Percentiles rank a stretch among this genome's conserved stretches.
Evolutionary conservation across 2,329 filamentous ascomycete genomes (phyloP).

Genomic region (Arthrinium puccinioides): DNA sequence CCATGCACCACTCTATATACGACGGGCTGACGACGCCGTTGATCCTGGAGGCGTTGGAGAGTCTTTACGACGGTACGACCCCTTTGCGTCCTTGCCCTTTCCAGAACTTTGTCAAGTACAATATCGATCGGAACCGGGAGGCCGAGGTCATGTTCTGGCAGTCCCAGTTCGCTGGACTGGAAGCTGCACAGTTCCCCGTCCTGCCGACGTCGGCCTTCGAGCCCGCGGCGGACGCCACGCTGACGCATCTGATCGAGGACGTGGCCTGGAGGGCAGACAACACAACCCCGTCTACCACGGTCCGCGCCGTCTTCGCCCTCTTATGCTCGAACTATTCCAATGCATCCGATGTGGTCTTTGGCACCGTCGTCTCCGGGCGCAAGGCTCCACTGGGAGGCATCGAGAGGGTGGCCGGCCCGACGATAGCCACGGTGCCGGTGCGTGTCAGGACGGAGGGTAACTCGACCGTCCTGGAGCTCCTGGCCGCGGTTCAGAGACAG

Average conservation of each 20-base stretch:
- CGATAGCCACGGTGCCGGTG: not conserved
- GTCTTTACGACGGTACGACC: not conserved
- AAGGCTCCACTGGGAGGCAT: not conserved
- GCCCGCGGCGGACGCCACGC: not conserved
- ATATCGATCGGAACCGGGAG: not conserved
- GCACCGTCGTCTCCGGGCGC: not conserved
- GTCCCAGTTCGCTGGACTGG: not conserved
- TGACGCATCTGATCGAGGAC: not conserved
- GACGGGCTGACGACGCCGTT: conserved; percentile 1
- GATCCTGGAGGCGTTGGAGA: not conserved
- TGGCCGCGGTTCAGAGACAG: not conserved
- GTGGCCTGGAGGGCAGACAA: not conserved
- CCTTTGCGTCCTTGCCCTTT: not conserved
- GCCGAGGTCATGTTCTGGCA: not conserved
- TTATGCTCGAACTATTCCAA: not conserved
- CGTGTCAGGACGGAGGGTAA: not conserved
- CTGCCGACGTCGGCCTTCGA: not conserved
- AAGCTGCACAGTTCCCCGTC: not conserved
- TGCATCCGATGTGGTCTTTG: not conserved
- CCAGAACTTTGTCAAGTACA: not conserved
- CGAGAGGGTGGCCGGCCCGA: not conserved
- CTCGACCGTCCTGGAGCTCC: not conserved
- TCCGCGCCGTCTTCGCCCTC: not conserved
- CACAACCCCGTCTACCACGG: not conserved
- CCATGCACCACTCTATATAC: conserved; percentile 1